Conservation (phyloP, 768 basidiomycete species). For the Butyriboletus loyo region DNA sequence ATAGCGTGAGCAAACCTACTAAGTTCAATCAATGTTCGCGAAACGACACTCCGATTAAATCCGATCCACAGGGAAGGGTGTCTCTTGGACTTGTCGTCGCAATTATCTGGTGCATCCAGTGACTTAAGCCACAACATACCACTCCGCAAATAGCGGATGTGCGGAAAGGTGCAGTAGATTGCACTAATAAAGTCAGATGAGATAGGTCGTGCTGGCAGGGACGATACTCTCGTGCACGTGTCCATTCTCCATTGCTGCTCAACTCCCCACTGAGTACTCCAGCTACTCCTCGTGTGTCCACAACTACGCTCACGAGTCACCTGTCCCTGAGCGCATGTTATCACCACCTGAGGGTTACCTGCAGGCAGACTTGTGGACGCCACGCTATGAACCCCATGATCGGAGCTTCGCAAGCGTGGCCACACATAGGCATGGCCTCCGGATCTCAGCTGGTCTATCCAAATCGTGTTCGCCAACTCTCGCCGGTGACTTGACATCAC, state of each 20-base stretch:
- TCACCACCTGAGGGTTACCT: constrained; percentile 14
- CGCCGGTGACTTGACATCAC: constrained; percentile 15
- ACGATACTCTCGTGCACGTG: constrained; percentile 17
- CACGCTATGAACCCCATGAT: constrained; percentile 11
- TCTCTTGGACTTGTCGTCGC: constrained; percentile 3
- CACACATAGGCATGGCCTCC: constrained; percentile 15
- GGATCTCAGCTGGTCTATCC: constrained; percentile 25
- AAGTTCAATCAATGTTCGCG: constrained; percentile 2
- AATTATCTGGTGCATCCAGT: neutral
- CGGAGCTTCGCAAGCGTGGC: constrained; percentile 1
- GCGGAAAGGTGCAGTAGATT: neutral
- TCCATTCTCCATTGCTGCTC: constrained; percentile 12
- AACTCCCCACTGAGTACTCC: neutral
- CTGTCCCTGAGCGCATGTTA: constrained; percentile 14
- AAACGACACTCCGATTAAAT: neutral
- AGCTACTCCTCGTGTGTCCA: constrained; percentile 17
- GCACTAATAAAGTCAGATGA: constrained; percentile 3
- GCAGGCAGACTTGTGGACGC: constrained; percentile 26
- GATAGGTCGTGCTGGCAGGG: neutral
- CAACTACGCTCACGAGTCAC: neutral
- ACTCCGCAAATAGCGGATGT: neutral
- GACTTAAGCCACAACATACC: neutral
- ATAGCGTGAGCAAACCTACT: neutral
- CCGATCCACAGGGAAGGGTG: constrained; percentile 2
- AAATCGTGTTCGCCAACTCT: constrained; percentile 17